Evolutionary conservation across 2,329 filamentous ascomycete species (phyloP), one percentile per base, ranked within the genome.

Genomic region (Pestalotiopsis fici): DNA sequence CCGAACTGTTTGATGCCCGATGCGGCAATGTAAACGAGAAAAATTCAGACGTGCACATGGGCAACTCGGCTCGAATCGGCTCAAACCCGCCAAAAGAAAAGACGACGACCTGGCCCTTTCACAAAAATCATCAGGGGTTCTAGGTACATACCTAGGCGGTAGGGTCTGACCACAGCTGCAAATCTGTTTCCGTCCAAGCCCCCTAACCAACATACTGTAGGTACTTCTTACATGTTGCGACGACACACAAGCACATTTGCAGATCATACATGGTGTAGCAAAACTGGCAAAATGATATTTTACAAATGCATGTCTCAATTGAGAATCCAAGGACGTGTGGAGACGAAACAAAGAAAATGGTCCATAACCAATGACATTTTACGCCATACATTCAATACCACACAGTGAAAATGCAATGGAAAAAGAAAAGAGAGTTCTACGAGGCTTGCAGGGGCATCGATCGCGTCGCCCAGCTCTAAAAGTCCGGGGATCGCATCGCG

Each of bases 401-500:
- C 43, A n/a, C 43, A 35, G 31, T 35, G 31, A 3, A 35, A 35
- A 35, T 50, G 43, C 43, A 15, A 15, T 50, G n/a, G 3, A 11
- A 9, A 50, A 18, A 18, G n/a, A 50, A n/a, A 9, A 50, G 18
- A n/a, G 18, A 9, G 43, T n/a, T 50, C 18, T 7, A 50, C 21
- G 2, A 50, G 7, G 4, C 43, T 50, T 50, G 43, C 43, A 50
- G 43, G 43, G 43, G n/a, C 18, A 18, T n/a, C 18, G 43, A 23
- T 21, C 43, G 43, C 43, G 43, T 3, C n/a, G 50, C 63, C 31
- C 31, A 27, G 50, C 55, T 43, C 62, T 64, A 27, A 50, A 65
- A 59, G 31, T 57, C 63, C 63, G 63, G 63, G 57, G 63, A 27
- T 35, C 31, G 31, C 31, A 65, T 64, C 63, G 56, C 4, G 37